Evolutionary conservation across 2,329 filamentous ascomycete genomes (phyloP).

Genomic region (Exophiala sp.): DNA sequence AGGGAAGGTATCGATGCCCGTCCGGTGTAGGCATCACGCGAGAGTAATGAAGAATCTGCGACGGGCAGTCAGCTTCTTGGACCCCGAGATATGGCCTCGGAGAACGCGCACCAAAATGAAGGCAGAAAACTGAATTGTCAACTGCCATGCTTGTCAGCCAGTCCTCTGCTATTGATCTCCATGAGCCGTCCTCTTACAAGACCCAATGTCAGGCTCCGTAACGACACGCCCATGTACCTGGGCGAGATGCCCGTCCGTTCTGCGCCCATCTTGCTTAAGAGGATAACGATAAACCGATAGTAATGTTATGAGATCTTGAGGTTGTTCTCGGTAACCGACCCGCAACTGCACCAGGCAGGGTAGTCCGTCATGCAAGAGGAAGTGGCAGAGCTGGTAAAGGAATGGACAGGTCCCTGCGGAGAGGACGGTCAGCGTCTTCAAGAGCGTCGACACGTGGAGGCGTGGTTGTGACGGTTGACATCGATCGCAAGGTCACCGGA

Average conservation of each 20-base stretch:
- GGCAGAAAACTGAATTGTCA: constrained; percentile 41
- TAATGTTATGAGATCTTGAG: background rate
- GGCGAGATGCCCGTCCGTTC: constrained; percentile 17
- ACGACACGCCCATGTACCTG: constrained; percentile 33
- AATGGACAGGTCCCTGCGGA: constrained; percentile 19
- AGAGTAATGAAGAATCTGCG: constrained; percentile 86
- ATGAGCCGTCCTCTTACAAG: constrained; percentile 34
- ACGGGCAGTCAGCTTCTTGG: background rate
- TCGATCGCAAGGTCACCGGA: constrained; percentile 13
- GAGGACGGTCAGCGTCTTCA: constrained; percentile 3
- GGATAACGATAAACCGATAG: background rate
- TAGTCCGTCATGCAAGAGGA: constrained; percentile 9
- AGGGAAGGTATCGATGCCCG: constrained; percentile 85
- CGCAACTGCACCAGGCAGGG: constrained; percentile 19
- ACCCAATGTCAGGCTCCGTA: constrained; percentile 36
- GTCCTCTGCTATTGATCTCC: background rate
- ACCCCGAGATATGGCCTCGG: background rate
- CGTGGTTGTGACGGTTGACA: constrained; percentile 7
- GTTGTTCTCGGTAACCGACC: background rate
- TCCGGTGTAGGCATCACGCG: constrained; percentile 80
- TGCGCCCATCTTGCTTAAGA: constrained; percentile 12
- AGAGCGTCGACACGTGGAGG: constrained; percentile 12
- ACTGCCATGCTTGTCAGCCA: constrained; percentile 30
- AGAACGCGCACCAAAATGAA: constrained; percentile 39
- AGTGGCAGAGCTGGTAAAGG: constrained; percentile 13